Evolutionary conservation across 768 basidiomycete genomes (phyloP).

Genomic region (Suillus discolor): DNA sequence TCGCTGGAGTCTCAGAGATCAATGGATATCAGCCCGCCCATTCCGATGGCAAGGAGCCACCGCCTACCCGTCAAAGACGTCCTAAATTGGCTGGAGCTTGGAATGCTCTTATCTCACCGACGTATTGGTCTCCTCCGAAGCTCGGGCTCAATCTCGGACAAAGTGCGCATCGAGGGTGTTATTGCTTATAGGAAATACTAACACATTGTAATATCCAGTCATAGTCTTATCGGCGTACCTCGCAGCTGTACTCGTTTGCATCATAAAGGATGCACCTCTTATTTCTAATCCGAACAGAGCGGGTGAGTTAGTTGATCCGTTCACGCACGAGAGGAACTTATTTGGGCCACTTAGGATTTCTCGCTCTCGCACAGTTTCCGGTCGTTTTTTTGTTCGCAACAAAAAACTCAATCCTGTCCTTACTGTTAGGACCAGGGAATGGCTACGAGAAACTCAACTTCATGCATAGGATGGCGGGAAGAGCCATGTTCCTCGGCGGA

Average conservation of each 20-base stretch:
- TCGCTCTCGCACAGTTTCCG: conserved; percentile 61
- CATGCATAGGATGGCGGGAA: conserved; percentile 61
- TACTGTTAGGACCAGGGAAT: conserved; percentile 46
- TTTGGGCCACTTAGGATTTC: conserved; percentile 45
- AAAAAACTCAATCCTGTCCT: conserved; percentile 53
- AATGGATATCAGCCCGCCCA: conserved; percentile 33
- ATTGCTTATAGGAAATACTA: conserved; percentile 6
- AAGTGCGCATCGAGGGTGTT: conserved; percentile 41
- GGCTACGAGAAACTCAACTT: conserved; percentile 64
- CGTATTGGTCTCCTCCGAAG: conserved; percentile 52
- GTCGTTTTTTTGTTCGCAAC: conserved; percentile 58
- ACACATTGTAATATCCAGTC: conserved; percentile 39
- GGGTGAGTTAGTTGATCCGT: conserved; percentile 41
- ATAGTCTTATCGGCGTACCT: conserved; percentile 60
- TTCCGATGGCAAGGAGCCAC: neutral
- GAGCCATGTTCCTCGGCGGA: conserved; percentile 50
- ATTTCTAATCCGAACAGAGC: conserved; percentile 75
- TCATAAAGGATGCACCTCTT: conserved; percentile 61
- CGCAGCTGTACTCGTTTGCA: conserved; percentile 58
- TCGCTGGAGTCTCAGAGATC: conserved; percentile 56
- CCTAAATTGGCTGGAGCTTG: conserved; percentile 28
- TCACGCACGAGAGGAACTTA: neutral
- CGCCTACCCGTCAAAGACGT: neutral
- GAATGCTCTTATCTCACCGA: conserved; percentile 37
- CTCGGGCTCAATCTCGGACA: conserved; percentile 59